Evolutionary conservation across 306 rosid genomes (phyloP), one percentile per base, ranked within the genome.

Genomic region (Acacia melanoxylon): DNA sequence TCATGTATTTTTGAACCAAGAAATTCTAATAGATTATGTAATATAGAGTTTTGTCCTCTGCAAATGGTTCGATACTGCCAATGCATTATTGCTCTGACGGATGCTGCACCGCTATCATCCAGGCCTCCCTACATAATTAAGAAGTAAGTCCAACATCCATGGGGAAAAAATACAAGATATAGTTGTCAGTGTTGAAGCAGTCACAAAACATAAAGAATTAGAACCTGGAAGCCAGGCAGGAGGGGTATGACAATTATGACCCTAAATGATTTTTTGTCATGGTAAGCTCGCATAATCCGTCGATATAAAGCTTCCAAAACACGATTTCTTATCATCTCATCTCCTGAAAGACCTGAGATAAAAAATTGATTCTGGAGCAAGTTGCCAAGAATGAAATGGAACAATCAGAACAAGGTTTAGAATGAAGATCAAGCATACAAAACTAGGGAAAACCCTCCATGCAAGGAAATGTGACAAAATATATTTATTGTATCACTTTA

Each of bases 41-140:
- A 74, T 86, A 96, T 92, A 40, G 99, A 96, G 87, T 76, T 83
- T 25, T 73, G 87, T 82, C 99, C 98, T 87, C 99, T 90, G 80
- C 93, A 93, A 86, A 96, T 96, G 52, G 99, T 93, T 88, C 97
- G 96, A 85, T 96, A 90, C 86, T 96, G 99, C 97, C 98, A 96
- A 81, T 96, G 98, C 97, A 96, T 90, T 85, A 96, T 94, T 70
- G 99, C 98, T 92, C 98, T 96, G 75, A 96, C 98, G 22, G 99
- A 92, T 83, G 99, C 99, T 62, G 99, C 99, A 33, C 99, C 99
- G 45, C 92, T 86, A 81, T 96, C 99, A 88, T 96, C 99, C 83
- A 93, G 75, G 22, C 99, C 99, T 15, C 99, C 99, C 98, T 95
- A 86, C 77, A 85, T 74, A 72, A 80, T 77, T 74, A 7, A 44